Base-by-base conservation (phyloP, 805 yeast species). In the Kazachstania martiniae region DNA sequence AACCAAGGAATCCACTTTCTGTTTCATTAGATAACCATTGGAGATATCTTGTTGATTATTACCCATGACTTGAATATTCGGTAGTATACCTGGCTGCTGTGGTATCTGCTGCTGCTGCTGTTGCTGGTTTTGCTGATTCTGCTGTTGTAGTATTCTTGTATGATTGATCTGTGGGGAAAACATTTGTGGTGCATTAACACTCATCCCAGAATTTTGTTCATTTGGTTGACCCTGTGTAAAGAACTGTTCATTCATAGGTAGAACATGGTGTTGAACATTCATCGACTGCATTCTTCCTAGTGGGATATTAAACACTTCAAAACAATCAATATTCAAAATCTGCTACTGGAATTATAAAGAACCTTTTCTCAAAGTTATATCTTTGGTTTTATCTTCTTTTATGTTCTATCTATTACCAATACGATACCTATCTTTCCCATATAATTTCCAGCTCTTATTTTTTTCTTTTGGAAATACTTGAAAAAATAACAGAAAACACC, bases 181-280 rank as follows among this genome's bases (percentile, higher is more conserved):
- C 34, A 50, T 35, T 34, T 49, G 53, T 8, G 47, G 50, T 26
- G 46, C 47, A 8, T 40, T 42, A 41, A 58, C 48, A 17, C 51
- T 49, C 34, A 44, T 36, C 9, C 43, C 35, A 10, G 40, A 42
- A 17, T n/a, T 7, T 6, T 42, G 51, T 15, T 55, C 56, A 32
- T 38, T 42, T 21, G 40, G 46, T 30, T 43, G 52, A 18, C 33
- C 42, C 25, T 43, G 53, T 16, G 38, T 31, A 28, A 49, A 53
- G 21, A 42, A 48, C 23, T 50, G 57, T 15, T 52, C 58, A 5
- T 51, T 45, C 38, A 46, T 43, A 7, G 52, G 49, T 29, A 52
- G 33, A n/a, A 39, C 43, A 28, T 45, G 52, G 10, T 50, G 46
- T 25, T 52, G 56, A 28, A 46, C 35, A 22, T 49, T 51, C 40